Base-by-base conservation (phyloP, 768 basidiomycete species). In the Austroboletus eburneus region DNA sequence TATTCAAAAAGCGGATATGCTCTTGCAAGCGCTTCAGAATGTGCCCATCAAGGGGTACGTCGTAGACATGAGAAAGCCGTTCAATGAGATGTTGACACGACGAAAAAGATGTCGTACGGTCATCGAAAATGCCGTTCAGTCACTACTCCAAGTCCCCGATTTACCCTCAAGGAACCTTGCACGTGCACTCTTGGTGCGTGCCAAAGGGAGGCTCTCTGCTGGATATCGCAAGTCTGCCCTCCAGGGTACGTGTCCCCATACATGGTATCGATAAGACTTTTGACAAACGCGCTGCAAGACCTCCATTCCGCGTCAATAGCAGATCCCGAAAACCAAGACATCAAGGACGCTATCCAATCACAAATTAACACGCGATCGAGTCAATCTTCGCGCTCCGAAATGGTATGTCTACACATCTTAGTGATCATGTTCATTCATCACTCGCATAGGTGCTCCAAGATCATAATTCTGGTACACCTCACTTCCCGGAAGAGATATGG, bases 401-500 rank as follows among this genome's bases (percentile, higher is more conserved):
- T 80, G 75, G 81, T 80, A 46, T 35, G 64, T 55, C 7, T 14
- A 14, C 14, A 17, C 39, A 10, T 27, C 27, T 12, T 6, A 27
- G 27, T 36, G 30, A 9, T 22, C 18, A 20, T 37, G 24, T 30
- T 40, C 22, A 23, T 33, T 57, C 32, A 45, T 36, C 9, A 27
- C 33, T 37, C 33, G 39, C 20, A 33, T 51, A 64, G 66, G 59
- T 62, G 38, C 51, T 64, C 30, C 52, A 61, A 36, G 65, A 75
- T 14, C 73, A n/a, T n/a, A n/a, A n/a, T n/a, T n/a, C 75, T 8
- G 59, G 66, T 23, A 9, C 9, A 7, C 30, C 77, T 30, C 73
- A 74, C 17, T 78, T 87, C 55, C 85, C 84, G 3, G 70, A 71
- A 7, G 85, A 87, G 64, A 77, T 87, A 43, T 87, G 85, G 85